A percentile compares a stretch with the other conserved stretches of the same genome.
Evolutionary conservation across 345 rosid species (phyloP).

Genomic region (Hevea brasiliensis): DNA sequence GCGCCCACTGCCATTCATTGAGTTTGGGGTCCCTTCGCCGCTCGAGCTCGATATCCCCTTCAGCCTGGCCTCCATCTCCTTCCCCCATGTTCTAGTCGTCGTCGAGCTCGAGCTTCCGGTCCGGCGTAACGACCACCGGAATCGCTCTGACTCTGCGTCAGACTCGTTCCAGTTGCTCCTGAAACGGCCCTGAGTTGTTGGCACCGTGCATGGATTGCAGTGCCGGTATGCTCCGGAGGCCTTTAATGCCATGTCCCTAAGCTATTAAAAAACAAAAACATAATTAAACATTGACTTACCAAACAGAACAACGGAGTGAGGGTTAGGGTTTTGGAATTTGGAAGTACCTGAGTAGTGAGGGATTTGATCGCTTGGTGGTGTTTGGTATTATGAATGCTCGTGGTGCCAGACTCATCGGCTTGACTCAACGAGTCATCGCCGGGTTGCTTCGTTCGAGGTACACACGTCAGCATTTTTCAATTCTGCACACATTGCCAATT

Average conservation of each 20-base stretch:
- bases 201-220: constrained; percentile 31
- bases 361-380: constrained; percentile 57
- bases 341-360: constrained; percentile 74
- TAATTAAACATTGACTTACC: neutral
- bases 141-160: constrained; percentile 48
- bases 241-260: constrained; percentile 38
- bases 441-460: constrained; percentile 80
- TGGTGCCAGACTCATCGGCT: constrained; percentile 39
- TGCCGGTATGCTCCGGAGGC: constrained; percentile 37
- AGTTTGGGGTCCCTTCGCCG: constrained; percentile 35
- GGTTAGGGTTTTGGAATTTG: neutral
- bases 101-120: constrained; percentile 32
- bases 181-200: constrained; percentile 9
- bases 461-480: constrained; percentile 83
- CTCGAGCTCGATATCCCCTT: constrained; percentile 38
- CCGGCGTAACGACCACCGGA: constrained; percentile 24
- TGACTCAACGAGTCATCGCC: constrained; percentile 66
- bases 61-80: constrained; percentile 38
- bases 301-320: neutral
- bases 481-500: neutral
- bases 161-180: constrained; percentile 16
- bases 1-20: constrained; percentile 30
- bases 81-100: constrained; percentile 31
- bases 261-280: constrained; percentile 17
- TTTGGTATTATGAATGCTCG: constrained; percentile 29